phyloP scores from a whole-genome alignment of 371 early-diverging fungal species.

The Nematocida minor region DNA sequence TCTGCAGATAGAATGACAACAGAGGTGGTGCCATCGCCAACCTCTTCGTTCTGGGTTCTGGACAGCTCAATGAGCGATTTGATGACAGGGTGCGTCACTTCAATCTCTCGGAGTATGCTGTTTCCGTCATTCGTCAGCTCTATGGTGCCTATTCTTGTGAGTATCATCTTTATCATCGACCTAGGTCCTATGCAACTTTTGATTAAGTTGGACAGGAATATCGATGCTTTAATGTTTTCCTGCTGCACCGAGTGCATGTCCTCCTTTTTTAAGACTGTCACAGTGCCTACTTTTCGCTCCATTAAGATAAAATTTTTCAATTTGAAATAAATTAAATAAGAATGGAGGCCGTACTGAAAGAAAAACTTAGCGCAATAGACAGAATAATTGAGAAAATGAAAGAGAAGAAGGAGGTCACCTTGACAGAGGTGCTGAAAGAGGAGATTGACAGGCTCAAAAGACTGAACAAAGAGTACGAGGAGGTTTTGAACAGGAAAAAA shows the following conservation, averaged over 20 bases:
- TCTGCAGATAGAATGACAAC: conserved; percentile 79
- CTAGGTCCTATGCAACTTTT: conserved; percentile 96
- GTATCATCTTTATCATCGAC: conserved; percentile 97
- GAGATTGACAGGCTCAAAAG: conserved; percentile 63
- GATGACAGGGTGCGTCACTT: conserved; percentile 97
- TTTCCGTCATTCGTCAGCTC: conserved; percentile 99
- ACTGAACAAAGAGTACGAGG: conserved; percentile 61
- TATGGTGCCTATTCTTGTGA: conserved; percentile 98
- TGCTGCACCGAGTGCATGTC: conserved; percentile 45
- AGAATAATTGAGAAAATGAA: conserved; percentile 58
- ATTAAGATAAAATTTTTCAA: conserved; percentile 10
- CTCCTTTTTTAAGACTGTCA: conserved; percentile 55
- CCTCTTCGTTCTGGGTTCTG: conserved; percentile 99
- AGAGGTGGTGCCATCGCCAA: conserved; percentile 98
- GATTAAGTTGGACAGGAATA: conserved; percentile 69
- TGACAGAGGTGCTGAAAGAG: conserved; percentile 61
- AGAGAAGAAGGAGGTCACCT: conserved; percentile 44
- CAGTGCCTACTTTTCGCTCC: conserved; percentile 46
- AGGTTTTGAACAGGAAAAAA: conserved; percentile 55
- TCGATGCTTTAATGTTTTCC: conserved; percentile 58
- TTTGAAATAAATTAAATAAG: conserved; percentile 35
- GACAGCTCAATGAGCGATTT: conserved; percentile 97
- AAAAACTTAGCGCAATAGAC: conserved; percentile 61
- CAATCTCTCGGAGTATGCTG: conserved; percentile 94
- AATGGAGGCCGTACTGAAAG: conserved; percentile 56